Evolutionary conservation across 2,329 filamentous ascomycete genomes (phyloP), one percentile per base, ranked within the genome.

Genomic region (Neurospora sp.): DNA sequence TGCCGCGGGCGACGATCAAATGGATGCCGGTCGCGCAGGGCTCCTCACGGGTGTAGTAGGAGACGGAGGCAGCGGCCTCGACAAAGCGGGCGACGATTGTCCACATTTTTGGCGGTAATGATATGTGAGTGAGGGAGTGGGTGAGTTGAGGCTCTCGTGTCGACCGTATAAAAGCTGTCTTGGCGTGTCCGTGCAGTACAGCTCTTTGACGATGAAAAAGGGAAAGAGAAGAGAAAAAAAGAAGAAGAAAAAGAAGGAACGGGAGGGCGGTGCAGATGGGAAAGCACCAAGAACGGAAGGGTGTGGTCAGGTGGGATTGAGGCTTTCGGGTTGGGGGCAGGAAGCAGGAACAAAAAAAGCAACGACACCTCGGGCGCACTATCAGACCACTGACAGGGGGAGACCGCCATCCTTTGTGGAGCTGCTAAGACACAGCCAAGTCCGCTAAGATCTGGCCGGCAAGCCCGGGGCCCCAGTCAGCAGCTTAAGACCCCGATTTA

Each of bases 1-100:
- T 73, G 39, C 75, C 76, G 9, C 75, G 71, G 10, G 75, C 75
- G 15, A 76, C 72, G 38, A 77, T 75, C 68, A 77, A 67, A 67
- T 76, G 74, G 1, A 77, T 39, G 23, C 74, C 76, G 1, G 70
- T 70, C 15, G 72, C 74, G 66, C 74, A 74, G 4, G 62, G 62
- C 67, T 62, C 52, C 1, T 62, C 52, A 62, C 52, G 52, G 52
- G 9, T 10, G 23, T 62, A n/a, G 28, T 62, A 28, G 23, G 52
- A 62, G 52, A 62, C 52, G 52, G 52, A 62, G 28, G 52, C 52
- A 5, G 52, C 52, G 52, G 52, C 52, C 52, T 62, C 52, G 13
- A 36, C 52, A 36, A 62, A 36, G 15, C 52, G 52, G 52, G 52
- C 52, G 23, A 62, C 52, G 13, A 62, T 62, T 15, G 52, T 62